Evolutionary conservation across 352 stramenopile genomes (phyloP).

Genomic region (Pilasporangium apinafurcum): DNA sequence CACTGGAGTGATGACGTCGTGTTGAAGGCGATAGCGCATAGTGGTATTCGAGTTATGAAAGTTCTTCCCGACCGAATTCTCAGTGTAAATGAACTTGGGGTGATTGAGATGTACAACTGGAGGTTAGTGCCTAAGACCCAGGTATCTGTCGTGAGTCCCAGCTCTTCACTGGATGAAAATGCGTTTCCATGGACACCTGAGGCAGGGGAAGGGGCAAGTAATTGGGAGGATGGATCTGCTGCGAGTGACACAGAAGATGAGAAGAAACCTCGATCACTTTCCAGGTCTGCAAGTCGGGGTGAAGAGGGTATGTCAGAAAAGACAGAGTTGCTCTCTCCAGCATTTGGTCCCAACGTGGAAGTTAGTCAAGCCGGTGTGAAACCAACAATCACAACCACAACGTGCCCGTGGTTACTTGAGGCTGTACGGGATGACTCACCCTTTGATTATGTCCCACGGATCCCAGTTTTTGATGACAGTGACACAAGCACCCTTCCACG

Average conservation of each 20-base stretch:
- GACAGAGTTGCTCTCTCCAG: too few species aligned
- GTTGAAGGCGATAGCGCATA: slow-evolving; percentile 54
- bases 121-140: slow-evolving; percentile 58
- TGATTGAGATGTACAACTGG: slow-evolving; percentile 85
- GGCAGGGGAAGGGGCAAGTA: too few species aligned
- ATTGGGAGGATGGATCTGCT: too few species aligned
- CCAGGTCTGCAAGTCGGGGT: too few species aligned
- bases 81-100: slow-evolving; percentile 76
- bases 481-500: slow-evolving; percentile 6
- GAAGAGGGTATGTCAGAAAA: too few species aligned
- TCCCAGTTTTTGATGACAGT: slow-evolving; percentile 63
- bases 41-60: slow-evolving; percentile 53
- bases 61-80: slow-evolving; percentile 73
- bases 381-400: slow-evolving; percentile 2
- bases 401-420: slow-evolving; percentile 66
- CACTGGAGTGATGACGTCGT: slow-evolving; percentile 55
- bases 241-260: too few species aligned
- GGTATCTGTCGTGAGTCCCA: too few species aligned
- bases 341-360: not conserved
- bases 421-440: slow-evolving; percentile 61
- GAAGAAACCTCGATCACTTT: too few species aligned
- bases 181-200: too few species aligned
- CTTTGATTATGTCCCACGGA: slow-evolving; percentile 74
- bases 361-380: not conserved
- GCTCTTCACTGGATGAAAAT: too few species aligned